Evolutionary conservation across 768 basidiomycete species (phyloP), one percentile per base, ranked within the genome.

Genomic region (Mycena epipterygia): DNA sequence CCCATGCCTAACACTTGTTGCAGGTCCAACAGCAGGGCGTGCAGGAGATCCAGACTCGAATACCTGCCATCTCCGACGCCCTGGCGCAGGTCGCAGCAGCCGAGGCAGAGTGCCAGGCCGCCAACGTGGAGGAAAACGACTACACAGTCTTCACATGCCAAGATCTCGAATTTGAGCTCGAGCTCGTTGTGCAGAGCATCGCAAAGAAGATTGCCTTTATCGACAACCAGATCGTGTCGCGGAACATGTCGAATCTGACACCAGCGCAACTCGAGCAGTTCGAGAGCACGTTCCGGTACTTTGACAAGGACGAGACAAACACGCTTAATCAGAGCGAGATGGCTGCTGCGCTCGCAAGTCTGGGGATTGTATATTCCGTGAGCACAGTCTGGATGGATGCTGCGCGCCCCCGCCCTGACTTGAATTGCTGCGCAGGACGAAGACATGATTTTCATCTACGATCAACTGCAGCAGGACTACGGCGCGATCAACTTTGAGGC

Each of bases 91-190:
- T 97, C 13, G 84, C 83, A 0, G 83, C 79, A 0, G 91, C 91
- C 0, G 95, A 98, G 74, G 84, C 86, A 1, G 93, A 92, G 61
- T 98, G 97, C 80, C 82, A 81, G 5, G 89, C 90, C 9, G 97
- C 96, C 13, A 98, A 99, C 70, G 93, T 98, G 8, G 97, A 99
- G 76, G 97, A 98, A 80, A 98, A 98, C 77, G 97, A 99, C 78
- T 94, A 97, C 79, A 97, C 96, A 0, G 90, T 97, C 3, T 93
- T 97, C 76, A 95, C 94, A 5, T 90, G 86, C 71, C 93, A 95
- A 80, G 97, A 98, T 79, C 86, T 98, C 46, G 91, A 92, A 67
- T 98, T 96, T 73, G 97, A 99, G 81, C 85, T 96, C 1, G 92
- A 92, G 78, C 84, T 96, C 16, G 87, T 97, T 25, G 88, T 91